These are phyloP conservation scores for Fusarium gaditjirri DNA, from an alignment of 2,329 filamentous ascomycete species.

Conservation along the genomic window DNA sequence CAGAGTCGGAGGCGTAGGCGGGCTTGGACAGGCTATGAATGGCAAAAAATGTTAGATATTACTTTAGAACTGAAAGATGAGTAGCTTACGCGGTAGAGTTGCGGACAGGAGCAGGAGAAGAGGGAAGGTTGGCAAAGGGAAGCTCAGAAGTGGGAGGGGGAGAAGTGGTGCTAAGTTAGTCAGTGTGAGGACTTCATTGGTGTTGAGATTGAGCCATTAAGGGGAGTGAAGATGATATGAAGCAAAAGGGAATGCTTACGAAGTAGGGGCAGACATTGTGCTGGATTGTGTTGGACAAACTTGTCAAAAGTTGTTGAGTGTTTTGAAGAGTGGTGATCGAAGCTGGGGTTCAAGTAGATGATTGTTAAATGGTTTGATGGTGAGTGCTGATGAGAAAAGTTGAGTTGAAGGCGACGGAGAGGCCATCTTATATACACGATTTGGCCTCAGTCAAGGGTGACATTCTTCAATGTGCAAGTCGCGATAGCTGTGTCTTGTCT, in stretches of 20 bases:
- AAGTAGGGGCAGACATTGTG: slow-evolving; percentile 44
- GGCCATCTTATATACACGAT: slow-evolving; percentile 42
- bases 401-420: slow-evolving; percentile 22
- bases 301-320: slow-evolving; percentile 28
- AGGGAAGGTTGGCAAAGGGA: slow-evolving; percentile 37
- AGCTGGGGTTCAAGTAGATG: slow-evolving; percentile 40
- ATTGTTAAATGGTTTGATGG: slow-evolving; percentile 38
- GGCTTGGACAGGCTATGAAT: slow-evolving; percentile 43
- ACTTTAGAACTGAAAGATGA: not conserved
- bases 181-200: slow-evolving; percentile 34
- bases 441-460: slow-evolving; percentile 5
- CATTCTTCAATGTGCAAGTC: slow-evolving; percentile 18
- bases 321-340: slow-evolving; percentile 19
- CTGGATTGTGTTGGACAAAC: slow-evolving; percentile 31
- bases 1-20: slow-evolving; percentile 46
- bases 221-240: not conserved
- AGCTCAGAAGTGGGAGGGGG: slow-evolving; percentile 35
- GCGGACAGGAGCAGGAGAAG: slow-evolving; percentile 34
- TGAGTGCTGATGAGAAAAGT: slow-evolving; percentile 36
- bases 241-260: slow-evolving; percentile 33
- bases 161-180: slow-evolving; percentile 35
- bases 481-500: slow-evolving; percentile 12
- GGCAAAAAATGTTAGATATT: slow-evolving; percentile 21
- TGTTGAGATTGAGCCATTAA: slow-evolving; percentile 6
- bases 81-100: slow-evolving; percentile 36